Percentiles rank a stretch among this genome's conserved stretches.
These are phyloP conservation scores for Rhizophora mangle DNA, from an alignment of 345 rosid species.

Conservation along the genomic window DNA sequence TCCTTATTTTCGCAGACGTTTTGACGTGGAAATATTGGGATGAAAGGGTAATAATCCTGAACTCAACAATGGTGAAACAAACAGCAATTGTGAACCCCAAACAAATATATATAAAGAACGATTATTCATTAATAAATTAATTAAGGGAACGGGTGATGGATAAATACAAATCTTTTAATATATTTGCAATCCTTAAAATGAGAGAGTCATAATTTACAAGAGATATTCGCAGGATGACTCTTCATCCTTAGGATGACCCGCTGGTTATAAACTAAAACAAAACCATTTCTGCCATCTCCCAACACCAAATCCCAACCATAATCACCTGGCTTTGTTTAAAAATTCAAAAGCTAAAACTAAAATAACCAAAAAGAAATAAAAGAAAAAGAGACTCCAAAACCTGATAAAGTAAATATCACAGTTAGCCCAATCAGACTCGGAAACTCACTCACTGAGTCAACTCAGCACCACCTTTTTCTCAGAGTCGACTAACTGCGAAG, in stretches of 20 bases:
- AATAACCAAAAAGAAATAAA: not conserved
- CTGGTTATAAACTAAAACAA: slow-evolving; percentile 14
- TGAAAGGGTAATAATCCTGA: too few species aligned
- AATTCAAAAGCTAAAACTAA: not conserved
- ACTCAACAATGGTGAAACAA: too few species aligned
- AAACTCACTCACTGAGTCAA: slow-evolving; percentile 22
- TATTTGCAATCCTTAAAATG: not conserved
- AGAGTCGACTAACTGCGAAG: slow-evolving; percentile 33
- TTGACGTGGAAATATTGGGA: too few species aligned
- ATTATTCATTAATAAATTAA: not conserved
- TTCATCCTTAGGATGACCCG: slow-evolving; percentile 37
- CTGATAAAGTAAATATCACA: not conserved
- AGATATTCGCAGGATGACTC: slow-evolving; percentile 6
- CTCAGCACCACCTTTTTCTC: not conserved
- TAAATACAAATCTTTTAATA: not conserved
- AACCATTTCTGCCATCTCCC: slow-evolving; percentile 36
- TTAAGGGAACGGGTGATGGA: not conserved
- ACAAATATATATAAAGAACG: too few species aligned
- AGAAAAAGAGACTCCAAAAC: not conserved
- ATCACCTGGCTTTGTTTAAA: too few species aligned
- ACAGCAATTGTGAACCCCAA: too few species aligned
- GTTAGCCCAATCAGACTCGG: slow-evolving; percentile 9
- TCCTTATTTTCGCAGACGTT: too few species aligned
- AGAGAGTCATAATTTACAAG: slow-evolving; percentile 33
- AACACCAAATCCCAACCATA: not conserved